Conservation (phyloP, 768 basidiomycete genomes). For the Suillus brevipes region DNA sequence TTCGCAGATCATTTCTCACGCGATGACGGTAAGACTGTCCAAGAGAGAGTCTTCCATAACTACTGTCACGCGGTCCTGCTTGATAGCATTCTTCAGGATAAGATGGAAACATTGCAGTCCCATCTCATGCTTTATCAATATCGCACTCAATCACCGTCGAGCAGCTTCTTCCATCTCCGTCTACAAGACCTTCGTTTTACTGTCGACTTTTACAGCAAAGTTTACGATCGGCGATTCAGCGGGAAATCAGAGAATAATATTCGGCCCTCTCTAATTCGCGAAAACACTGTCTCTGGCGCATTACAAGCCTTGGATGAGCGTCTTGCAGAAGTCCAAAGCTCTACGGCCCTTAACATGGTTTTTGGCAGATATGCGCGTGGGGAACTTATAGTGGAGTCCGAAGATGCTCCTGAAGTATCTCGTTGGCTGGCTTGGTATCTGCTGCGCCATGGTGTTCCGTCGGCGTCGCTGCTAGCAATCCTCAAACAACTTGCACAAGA, state of each 20-base stretch:
- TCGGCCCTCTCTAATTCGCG: conserved; percentile 68
- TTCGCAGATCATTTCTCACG: conserved; percentile 81
- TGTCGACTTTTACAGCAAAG: conserved; percentile 72
- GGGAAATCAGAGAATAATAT: conserved; percentile 66
- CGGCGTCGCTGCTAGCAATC: conserved; percentile 62
- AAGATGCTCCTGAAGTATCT: conserved; percentile 22
- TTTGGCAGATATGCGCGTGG: conserved; percentile 60
- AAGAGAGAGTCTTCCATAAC: conserved; percentile 62
- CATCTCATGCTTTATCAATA: conserved; percentile 73
- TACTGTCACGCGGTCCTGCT: conserved; percentile 78
- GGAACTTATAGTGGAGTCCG: conserved; percentile 37
- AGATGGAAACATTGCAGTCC: conserved; percentile 72
- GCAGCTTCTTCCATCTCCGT: conserved; percentile 63
- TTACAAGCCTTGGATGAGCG: conserved; percentile 61
- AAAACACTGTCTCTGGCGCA: conserved; percentile 67
- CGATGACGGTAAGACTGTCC: conserved; percentile 54
- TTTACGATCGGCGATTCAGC: conserved; percentile 75
- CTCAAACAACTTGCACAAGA: conserved; percentile 62
- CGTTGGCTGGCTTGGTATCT: conserved; percentile 70
- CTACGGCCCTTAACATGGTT: conserved; percentile 26
- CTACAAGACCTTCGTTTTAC: conserved; percentile 76
- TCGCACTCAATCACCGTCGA: conserved; percentile 57
- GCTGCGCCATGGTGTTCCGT: conserved; percentile 66
- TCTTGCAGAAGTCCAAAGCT: conserved; percentile 44
- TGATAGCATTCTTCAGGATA: conserved; percentile 91